Conservation (phyloP, 441 rosid genomes). For the Codiaeum variegatum region DNA sequence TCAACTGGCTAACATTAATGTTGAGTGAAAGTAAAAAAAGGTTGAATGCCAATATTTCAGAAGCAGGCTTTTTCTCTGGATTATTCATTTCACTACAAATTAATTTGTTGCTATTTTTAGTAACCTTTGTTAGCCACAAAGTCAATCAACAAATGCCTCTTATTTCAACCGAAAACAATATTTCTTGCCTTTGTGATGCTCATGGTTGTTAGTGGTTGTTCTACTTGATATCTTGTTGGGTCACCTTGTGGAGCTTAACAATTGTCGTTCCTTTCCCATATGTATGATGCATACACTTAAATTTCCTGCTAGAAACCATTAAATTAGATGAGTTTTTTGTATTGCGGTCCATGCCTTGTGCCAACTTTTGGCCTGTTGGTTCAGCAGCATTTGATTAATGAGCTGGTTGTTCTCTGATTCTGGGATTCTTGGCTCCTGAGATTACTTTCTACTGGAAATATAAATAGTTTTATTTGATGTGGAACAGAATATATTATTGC, state of each 20-base stretch:
- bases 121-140: neutral
- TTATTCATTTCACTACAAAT: neutral
- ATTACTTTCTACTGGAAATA: neutral
- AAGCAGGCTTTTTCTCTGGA: neutral
- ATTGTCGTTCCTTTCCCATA: too few relatives aligned
- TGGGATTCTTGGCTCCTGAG: neutral
- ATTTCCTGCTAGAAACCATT: neutral
- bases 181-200: neutral
- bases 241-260: neutral
- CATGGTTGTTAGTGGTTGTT: neutral
- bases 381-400: neutral
- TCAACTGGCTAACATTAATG: neutral
- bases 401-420: neutral
- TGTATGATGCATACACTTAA: neutral
- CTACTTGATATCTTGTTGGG: neutral
- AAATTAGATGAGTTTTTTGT: neutral
- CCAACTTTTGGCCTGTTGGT: neutral
- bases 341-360: neutral
- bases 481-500: neutral
- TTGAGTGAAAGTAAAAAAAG: neutral
- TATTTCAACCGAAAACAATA: neutral
- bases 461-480: neutral
- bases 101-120: neutral
- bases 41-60: neutral
- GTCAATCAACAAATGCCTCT: too few relatives aligned